A percentile compares a stretch with the other conserved stretches of the same genome.
Conservation (phyloP, 2,329 filamentous ascomycete species). For the Thielaviopsis ethacetica region DNA sequence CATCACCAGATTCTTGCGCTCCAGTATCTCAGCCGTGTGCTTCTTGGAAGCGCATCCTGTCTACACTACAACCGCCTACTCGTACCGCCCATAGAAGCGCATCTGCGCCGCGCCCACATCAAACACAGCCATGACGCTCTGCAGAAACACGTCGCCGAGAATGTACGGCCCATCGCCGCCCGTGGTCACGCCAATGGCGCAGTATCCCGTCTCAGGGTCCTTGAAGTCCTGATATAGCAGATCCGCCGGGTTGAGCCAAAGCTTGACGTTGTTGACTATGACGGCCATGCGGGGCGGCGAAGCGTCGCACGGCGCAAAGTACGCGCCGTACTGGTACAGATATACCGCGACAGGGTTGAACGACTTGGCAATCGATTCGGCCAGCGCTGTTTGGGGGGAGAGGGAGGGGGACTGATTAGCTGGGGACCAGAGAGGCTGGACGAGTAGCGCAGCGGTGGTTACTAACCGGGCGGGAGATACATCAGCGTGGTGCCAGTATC, state of each 20-base stretch:
- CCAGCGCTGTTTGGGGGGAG: too few species aligned
- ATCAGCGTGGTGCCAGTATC: slow-evolving; percentile 36
- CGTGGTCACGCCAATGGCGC: slow-evolving; percentile 29
- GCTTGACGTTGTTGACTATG: slow-evolving; percentile 25
- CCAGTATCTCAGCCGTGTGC: too few species aligned
- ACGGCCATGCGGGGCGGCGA: slow-evolving; percentile 29
- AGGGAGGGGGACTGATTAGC: neutral
- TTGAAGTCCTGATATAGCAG: slow-evolving; percentile 28
- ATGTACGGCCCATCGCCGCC: slow-evolving; percentile 31
- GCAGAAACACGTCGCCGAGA: slow-evolving; percentile 32
- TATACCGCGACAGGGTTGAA: slow-evolving; percentile 32
- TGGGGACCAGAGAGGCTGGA: neutral
- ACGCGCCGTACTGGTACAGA: slow-evolving; percentile 29
- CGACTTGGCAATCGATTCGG: slow-evolving; percentile 28
- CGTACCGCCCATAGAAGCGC: slow-evolving; percentile 22
- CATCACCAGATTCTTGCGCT: too few species aligned
- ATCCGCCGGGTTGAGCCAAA: slow-evolving; percentile 31
- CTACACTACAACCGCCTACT: neutral
- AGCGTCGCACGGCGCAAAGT: slow-evolving; percentile 33
- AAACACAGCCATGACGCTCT: slow-evolving; percentile 33
- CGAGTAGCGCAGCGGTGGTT: neutral
- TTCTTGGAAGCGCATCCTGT: too few species aligned
- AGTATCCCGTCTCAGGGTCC: slow-evolving; percentile 30
- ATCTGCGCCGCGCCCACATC: slow-evolving; percentile 30
- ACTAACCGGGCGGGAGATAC: slow-evolving; percentile 31